A percentile compares a stretch with the other conserved stretches of the same genome.
phyloP scores from a whole-genome alignment of 176 grass and related monocot species.

The Carex littledalei region DNA sequence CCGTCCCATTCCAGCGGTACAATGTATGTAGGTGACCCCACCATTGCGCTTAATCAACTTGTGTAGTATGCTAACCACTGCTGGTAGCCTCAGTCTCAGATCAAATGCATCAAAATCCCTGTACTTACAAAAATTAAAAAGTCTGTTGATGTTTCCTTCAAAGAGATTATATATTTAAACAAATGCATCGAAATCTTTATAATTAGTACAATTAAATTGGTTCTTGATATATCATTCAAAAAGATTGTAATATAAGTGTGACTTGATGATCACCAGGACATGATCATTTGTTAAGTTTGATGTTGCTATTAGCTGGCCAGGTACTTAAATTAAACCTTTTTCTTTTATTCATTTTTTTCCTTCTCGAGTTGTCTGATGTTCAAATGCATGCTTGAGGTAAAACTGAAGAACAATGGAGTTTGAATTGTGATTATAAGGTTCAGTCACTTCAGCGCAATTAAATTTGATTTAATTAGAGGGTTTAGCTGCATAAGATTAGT shows the following conservation, averaged over 20 bases:
- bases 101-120: slow-evolving; percentile 99
- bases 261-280: not conserved
- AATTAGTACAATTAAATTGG: not conserved
- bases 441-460: not conserved
- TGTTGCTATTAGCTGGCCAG: not conserved
- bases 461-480: not conserved
- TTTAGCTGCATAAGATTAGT: not conserved
- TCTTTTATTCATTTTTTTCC: not conserved
- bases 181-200: slow-evolving; percentile 88
- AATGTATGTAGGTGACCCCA: slow-evolving; percentile 95
- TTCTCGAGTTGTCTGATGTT: not conserved
- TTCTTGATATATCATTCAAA: not conserved
- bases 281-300: not conserved
- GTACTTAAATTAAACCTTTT: not conserved
- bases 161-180: slow-evolving; percentile 28
- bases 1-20: slow-evolving; percentile 97
- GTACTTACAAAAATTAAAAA: slow-evolving; percentile 4
- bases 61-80: slow-evolving; percentile 85
- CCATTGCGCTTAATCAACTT: slow-evolving; percentile 63
- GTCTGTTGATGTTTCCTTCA: not conserved
- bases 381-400: not conserved
- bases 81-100: slow-evolving; percentile 94
- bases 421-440: not conserved
- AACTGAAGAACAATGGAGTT: not conserved
- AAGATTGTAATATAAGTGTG: slow-evolving; percentile 18